Evolutionary conservation across 495 filamentous ascomycete species (phyloP).

Genomic region (Hypomontagnella monticulosa): DNA sequence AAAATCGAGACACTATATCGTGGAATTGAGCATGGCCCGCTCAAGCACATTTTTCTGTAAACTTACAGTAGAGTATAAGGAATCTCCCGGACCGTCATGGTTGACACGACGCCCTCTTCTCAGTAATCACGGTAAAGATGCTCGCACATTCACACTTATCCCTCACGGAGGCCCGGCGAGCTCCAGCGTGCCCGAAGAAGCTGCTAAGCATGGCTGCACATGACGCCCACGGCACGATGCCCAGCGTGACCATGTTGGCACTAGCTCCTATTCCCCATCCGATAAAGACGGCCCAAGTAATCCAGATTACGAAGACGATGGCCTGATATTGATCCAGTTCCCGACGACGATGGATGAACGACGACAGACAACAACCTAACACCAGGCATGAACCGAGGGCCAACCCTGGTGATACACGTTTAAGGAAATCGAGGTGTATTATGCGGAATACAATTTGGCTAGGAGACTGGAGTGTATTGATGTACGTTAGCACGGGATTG

Average conservation of each 20-base stretch:
- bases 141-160: not conserved
- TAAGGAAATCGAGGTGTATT: slow-evolving; percentile 34
- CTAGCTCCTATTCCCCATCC: slow-evolving; percentile 46
- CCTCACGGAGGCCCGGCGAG: slow-evolving; percentile 21
- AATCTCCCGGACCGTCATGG: not conserved
- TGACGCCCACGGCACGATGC: slow-evolving; percentile 53
- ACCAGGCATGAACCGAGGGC: slow-evolving; percentile 57
- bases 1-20: no score
- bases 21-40: slow-evolving; percentile 1
- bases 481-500: slow-evolving; percentile 8
- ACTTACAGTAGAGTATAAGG: slow-evolving; percentile 1
- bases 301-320: slow-evolving; percentile 48
- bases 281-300: slow-evolving; percentile 41
- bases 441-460: slow-evolving; percentile 9
- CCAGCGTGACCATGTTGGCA: slow-evolving; percentile 55
- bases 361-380: slow-evolving; percentile 58
- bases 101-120: not conserved
- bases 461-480: slow-evolving; percentile 9
- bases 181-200: slow-evolving; percentile 33
- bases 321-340: slow-evolving; percentile 52
- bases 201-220: slow-evolving; percentile 56
- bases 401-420: slow-evolving; percentile 48
- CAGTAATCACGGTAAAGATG: not conserved
- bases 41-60: not conserved
- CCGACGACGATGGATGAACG: slow-evolving; percentile 53